These are phyloP conservation scores for Diaporthe sp. DNA, from an alignment of 2,329 filamentous ascomycete species.

Conservation along the genomic window DNA sequence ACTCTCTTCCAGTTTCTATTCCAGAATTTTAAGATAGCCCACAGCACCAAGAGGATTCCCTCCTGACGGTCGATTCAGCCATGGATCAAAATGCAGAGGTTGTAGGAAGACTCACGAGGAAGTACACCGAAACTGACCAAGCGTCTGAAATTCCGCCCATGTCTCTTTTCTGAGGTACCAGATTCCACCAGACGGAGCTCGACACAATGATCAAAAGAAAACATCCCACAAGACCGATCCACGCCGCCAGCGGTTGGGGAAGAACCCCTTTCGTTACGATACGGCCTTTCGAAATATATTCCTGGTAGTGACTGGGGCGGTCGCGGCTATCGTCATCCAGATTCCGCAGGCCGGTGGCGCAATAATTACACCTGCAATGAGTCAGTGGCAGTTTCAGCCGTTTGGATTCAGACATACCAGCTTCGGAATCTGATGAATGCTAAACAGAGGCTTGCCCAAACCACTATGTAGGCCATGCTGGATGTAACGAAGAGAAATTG, in stretches of 20 bases:
- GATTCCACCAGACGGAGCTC: conserved; percentile 33
- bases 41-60: not conserved
- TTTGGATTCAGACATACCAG: conserved; percentile 15
- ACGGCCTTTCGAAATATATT: not conserved
- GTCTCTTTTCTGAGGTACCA: not conserved
- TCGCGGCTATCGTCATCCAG: not conserved
- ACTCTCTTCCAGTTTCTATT: conserved; percentile 22
- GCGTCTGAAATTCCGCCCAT: not conserved
- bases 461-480: conserved; percentile 34
- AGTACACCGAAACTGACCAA: conserved; percentile 30
- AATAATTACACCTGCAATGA: conserved; percentile 24
- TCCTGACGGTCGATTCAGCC: not conserved
- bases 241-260: conserved; percentile 32
- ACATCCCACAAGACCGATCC: conserved; percentile 25
- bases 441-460: conserved; percentile 30
- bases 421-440: conserved; percentile 32
- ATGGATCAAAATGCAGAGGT: no score
- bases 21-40: conserved; percentile 5
- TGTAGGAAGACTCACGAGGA: not conserved
- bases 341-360: not conserved
- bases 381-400: not conserved
- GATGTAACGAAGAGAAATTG: conserved; percentile 37
- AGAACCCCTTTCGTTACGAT: conserved; percentile 18
- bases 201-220: conserved; percentile 29
- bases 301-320: not conserved